phyloP scores from a whole-genome alignment of 2,329 filamentous ascomycete genomes.

The Alternaria gansuensis region DNA sequence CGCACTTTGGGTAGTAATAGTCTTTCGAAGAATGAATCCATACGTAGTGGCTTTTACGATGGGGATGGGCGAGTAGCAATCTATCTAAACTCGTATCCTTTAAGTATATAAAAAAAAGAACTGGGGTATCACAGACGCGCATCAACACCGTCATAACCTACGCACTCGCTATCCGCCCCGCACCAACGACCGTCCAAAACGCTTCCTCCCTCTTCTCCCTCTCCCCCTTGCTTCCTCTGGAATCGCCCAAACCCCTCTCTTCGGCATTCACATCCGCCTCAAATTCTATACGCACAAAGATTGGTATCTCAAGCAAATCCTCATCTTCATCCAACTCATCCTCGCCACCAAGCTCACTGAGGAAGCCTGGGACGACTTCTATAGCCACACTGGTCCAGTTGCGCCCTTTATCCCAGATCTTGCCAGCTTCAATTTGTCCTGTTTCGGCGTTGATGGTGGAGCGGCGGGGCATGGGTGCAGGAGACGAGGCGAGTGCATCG shows the following conservation, averaged over 20 bases:
- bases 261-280: conserved; percentile 74
- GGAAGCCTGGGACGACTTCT: conserved; percentile 75
- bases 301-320: conserved; percentile 83
- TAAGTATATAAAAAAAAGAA: neutral
- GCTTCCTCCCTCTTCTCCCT: conserved; percentile 85
- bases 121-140: conserved; percentile 18
- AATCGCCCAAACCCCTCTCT: conserved; percentile 46
- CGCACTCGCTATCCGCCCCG: conserved; percentile 73
- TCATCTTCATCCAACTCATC: conserved; percentile 61
- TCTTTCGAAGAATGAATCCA: neutral
- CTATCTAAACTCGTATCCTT: neutral
- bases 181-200: conserved; percentile 93
- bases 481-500: conserved; percentile 72
- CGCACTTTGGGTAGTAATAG: conserved; percentile 18
- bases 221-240: conserved; percentile 64
- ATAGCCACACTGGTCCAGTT: conserved; percentile 97
- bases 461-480: conserved; percentile 49
- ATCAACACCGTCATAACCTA: conserved; percentile 51
- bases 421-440: conserved; percentile 76
- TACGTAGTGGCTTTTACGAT: neutral
- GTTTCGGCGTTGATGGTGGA: conserved; percentile 35
- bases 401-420: conserved; percentile 92
- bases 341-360: conserved; percentile 30
- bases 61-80: neutral
- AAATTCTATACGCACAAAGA: conserved; percentile 94